A percentile compares a stretch with the other conserved stretches of the same genome.
These are phyloP conservation scores for Dovyalis caffra DNA, from an alignment of 345 rosid species.

Conservation along the genomic window DNA sequence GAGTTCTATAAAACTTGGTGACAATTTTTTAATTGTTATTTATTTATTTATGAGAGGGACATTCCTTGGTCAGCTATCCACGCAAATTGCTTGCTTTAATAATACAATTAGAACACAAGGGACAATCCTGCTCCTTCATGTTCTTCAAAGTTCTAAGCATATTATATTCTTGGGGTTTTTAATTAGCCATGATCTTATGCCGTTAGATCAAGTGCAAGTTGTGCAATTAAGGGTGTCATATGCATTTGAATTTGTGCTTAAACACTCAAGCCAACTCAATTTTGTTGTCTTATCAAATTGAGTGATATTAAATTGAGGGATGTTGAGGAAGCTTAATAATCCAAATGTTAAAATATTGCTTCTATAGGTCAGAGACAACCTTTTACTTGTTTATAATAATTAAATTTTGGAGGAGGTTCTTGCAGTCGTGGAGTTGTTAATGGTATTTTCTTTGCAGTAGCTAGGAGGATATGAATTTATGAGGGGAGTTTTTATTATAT, in stretches of 20 bases:
- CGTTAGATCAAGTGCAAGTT: neutral
- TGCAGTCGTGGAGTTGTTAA: neutral
- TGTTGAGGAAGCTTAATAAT: neutral
- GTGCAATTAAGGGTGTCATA: neutral
- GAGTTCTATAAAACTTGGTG: constrained; percentile 8
- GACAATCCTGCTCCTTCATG: neutral
- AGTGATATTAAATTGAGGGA: neutral
- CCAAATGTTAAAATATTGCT: neutral
- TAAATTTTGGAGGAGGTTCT: neutral
- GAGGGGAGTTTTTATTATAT: neutral
- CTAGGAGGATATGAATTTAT: neutral
- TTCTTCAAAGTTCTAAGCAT: neutral
- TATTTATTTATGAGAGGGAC: constrained; percentile 1
- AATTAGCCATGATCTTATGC: neutral
- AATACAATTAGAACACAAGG: neutral
- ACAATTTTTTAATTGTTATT: neutral
- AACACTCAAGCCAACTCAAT: neutral
- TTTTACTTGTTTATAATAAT: neutral
- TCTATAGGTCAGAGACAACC: neutral
- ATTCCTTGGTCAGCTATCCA: neutral
- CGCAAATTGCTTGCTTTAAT: neutral
- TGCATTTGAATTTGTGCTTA: neutral
- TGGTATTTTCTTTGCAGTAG: neutral
- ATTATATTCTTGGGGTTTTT: neutral
- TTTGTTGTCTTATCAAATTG: neutral